phyloP scores from a whole-genome alignment of 2,329 filamentous ascomycete genomes.

The Zasmidium cellare region DNA sequence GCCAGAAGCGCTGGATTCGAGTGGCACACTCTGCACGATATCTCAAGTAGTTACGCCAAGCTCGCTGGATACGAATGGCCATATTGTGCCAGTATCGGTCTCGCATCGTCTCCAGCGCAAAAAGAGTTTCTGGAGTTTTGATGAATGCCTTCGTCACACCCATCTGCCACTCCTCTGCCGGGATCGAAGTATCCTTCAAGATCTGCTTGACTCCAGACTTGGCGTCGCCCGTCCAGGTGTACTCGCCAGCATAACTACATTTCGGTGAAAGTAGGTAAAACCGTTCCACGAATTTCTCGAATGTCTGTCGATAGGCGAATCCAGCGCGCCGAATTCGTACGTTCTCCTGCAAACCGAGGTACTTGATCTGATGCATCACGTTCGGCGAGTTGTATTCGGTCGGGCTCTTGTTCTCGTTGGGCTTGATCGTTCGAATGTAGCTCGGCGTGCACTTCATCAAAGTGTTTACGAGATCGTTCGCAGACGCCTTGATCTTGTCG shows the following conservation, averaged over 20 bases:
- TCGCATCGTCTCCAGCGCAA: slow-evolving; percentile 95
- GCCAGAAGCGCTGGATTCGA: slow-evolving; percentile 92
- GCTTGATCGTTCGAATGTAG: slow-evolving; percentile 98
- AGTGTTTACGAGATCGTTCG: slow-evolving; percentile 91
- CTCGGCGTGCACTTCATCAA: slow-evolving; percentile 97
- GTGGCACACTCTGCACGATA: slow-evolving; percentile 92
- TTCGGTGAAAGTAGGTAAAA: slow-evolving; percentile 95
- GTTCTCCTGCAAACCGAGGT: slow-evolving; percentile 98
- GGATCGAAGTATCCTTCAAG: slow-evolving; percentile 93
- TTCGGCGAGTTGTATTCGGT: slow-evolving; percentile 89
- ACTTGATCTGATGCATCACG: slow-evolving; percentile 97
- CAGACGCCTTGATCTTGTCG: slow-evolving; percentile 92
- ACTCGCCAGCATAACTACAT: slow-evolving; percentile 94
- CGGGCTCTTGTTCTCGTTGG: slow-evolving; percentile 97
- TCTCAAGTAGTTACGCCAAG: slow-evolving; percentile 93
- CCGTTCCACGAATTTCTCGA: slow-evolving; percentile 96
- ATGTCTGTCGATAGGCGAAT: slow-evolving; percentile 94
- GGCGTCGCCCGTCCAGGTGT: slow-evolving; percentile 89
- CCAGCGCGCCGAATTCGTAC: slow-evolving; percentile 94
- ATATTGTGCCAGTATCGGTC: slow-evolving; percentile 99
- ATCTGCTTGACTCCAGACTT: slow-evolving; percentile 89
- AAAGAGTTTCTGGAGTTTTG: slow-evolving; percentile 95
- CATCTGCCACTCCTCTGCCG: slow-evolving; percentile 93
- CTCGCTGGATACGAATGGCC: slow-evolving; percentile 94
- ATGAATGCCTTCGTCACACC: slow-evolving; percentile 97